phyloP scores from a whole-genome alignment of 768 basidiomycete genomes.

The Collybia sordida region DNA sequence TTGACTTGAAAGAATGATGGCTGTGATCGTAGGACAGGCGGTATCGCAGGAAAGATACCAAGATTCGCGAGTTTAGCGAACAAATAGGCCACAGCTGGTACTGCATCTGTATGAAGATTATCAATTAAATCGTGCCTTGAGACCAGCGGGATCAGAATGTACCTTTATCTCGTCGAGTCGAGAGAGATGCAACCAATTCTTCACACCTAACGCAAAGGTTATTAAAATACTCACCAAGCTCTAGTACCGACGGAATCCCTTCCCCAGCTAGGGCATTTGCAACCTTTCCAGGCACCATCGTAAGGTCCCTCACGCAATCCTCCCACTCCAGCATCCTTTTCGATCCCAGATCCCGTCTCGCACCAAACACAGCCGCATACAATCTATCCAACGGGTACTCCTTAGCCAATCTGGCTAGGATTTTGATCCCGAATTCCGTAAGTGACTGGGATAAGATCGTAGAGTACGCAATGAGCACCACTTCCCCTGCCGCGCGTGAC shows the following conservation, averaged over 20 bases:
- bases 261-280: conserved; percentile 64
- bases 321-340: conserved; percentile 61
- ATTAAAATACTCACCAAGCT: conserved; percentile 57
- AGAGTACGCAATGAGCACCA: conserved; percentile 62
- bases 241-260: conserved; percentile 37
- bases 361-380: conserved; percentile 47
- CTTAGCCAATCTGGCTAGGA: conserved; percentile 54
- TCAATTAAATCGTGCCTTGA: conserved; percentile 1
- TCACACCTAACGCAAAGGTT: conserved; percentile 54
- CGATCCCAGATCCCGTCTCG: conserved; percentile 13
- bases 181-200: conserved; percentile 44
- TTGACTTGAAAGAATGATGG: conserved; percentile 67
- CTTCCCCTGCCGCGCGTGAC: conserved; percentile 45
- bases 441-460: conserved; percentile 56
- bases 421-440: conserved; percentile 44
- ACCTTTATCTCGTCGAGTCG: conserved; percentile 40
- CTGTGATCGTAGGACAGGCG: conserved; percentile 54
- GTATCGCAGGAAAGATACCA: conserved; percentile 59
- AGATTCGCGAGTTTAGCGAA: conserved; percentile 66
- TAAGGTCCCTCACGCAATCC: conserved; percentile 64
- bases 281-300: conserved; percentile 73
- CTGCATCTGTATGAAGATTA: conserved; percentile 27
- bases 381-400: conserved; percentile 73
- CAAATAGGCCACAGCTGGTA: conserved; percentile 49
- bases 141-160: conserved; percentile 16